Percentiles rank a stretch among this genome's conserved stretches.
These are phyloP conservation scores for Fusarium pseudoanthophilum DNA, from an alignment of 2,329 filamentous ascomycete species.

Conservation along the genomic window DNA sequence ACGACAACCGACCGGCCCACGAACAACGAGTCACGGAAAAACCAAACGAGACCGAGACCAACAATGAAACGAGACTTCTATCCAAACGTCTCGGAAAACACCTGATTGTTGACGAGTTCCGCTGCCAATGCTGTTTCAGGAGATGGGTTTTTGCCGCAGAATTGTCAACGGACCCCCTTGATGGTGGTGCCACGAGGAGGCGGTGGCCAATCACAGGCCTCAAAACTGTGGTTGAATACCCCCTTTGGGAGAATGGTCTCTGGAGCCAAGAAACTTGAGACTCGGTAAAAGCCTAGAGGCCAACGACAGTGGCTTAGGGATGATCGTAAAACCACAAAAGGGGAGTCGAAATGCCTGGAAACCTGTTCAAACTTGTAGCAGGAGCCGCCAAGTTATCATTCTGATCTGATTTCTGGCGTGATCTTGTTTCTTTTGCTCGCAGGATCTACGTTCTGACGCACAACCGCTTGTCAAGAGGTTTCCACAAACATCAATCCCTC, in stretches of 20 bases:
- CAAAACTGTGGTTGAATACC: conserved; percentile 30
- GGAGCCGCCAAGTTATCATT: conserved; percentile 24
- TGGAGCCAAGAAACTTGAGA: conserved; percentile 37
- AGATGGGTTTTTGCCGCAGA: conserved; percentile 40
- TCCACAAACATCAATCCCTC: conserved; percentile 1
- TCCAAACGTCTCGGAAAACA: conserved; percentile 42
- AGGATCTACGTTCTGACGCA: conserved; percentile 22
- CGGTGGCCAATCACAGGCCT: conserved; percentile 41
- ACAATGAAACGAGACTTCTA: conserved; percentile 40
- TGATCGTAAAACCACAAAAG: conserved; percentile 35
- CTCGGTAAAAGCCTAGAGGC: conserved; percentile 16
- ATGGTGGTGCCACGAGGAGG: conserved; percentile 19
- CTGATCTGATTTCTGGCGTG: conserved; percentile 34
- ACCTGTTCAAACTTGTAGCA: conserved; percentile 16
- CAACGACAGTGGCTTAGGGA: conserved; percentile 24
- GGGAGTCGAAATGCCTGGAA: conserved; percentile 16
- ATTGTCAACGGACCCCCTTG: conserved; percentile 29
- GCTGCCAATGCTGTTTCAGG: conserved; percentile 45
- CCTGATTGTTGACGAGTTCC: conserved; percentile 39
- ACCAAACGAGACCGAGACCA: conserved; percentile 28
- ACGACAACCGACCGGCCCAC: not conserved
- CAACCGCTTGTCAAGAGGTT: not conserved
- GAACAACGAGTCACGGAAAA: conserved; percentile 21
- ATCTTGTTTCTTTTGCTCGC: conserved; percentile 27
- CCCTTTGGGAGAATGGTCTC: conserved; percentile 42